Evolutionary conservation across 768 basidiomycete species (phyloP).

Genomic region (Naematelia encephala): DNA sequence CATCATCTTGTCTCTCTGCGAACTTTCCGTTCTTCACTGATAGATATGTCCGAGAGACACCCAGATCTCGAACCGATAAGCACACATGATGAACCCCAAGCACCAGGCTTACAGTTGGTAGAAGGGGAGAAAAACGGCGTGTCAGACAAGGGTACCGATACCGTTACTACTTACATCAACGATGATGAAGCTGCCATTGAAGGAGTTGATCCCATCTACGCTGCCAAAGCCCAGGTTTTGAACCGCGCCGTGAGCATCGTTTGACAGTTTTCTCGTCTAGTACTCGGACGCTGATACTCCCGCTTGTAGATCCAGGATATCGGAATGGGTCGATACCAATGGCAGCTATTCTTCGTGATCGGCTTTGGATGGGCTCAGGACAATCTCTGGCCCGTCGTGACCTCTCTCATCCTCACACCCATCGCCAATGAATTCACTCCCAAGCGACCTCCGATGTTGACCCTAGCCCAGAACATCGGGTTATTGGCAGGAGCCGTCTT

Average conservation of each 20-base stretch:
- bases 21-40: no score
- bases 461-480: slow-evolving; percentile 69
- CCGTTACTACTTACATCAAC: no score
- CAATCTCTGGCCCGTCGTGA: slow-evolving; percentile 57
- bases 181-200: slow-evolving; percentile 33
- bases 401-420: slow-evolving; percentile 63
- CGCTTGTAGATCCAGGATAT: slow-evolving; percentile 31
- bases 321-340: slow-evolving; percentile 42
- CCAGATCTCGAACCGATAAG: no score
- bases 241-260: slow-evolving; percentile 23
- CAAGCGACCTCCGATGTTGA: slow-evolving; percentile 62
- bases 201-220: slow-evolving; percentile 36
- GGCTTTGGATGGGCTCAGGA: slow-evolving; percentile 43
- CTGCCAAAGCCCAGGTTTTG: slow-evolving; percentile 33
- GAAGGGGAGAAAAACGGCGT: no score
- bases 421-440: slow-evolving; percentile 63
- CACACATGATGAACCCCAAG: no score
- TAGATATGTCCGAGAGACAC: no score
- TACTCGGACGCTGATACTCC: background rate
- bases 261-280: background rate
- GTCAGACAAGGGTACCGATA: no score
- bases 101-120: no score
- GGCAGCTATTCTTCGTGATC: slow-evolving; percentile 36
- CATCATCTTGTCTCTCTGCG: no score
- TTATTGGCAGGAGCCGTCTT: slow-evolving; percentile 55